Evolutionary conservation across 345 rosid species (phyloP).

Genomic region (Schrenkiella parvula): DNA sequence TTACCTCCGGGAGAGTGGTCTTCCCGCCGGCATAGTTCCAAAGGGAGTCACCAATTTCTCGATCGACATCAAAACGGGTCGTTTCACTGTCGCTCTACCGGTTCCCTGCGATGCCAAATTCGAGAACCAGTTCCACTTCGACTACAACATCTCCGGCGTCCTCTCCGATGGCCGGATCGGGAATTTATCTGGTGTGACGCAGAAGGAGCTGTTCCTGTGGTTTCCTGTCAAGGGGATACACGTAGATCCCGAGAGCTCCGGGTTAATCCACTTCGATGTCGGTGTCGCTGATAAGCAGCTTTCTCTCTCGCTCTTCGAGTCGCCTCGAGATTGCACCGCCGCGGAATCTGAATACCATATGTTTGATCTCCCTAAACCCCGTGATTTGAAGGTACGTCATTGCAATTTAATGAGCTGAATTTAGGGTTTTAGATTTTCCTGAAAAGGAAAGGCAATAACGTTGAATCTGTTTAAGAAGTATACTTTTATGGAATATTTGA

Average conservation of each 20-base stretch:
- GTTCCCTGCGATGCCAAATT: constrained; percentile 74
- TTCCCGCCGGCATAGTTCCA: constrained; percentile 76
- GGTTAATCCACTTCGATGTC: constrained; percentile 74
- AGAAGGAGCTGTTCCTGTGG: constrained; percentile 84
- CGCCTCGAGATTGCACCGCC: constrained; percentile 75
- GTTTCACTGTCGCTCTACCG: constrained; percentile 49
- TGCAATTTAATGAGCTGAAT: neutral
- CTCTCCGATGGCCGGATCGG: constrained; percentile 61
- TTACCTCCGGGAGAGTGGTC: constrained; percentile 46
- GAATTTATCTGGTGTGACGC: constrained; percentile 62
- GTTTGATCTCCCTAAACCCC: neutral
- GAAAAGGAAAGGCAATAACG: neutral
- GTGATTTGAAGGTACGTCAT: constrained; percentile 14
- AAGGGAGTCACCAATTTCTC: constrained; percentile 60
- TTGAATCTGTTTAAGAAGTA: neutral
- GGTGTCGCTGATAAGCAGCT: constrained; percentile 81
- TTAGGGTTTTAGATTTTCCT: neutral
- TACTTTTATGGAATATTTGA: neutral
- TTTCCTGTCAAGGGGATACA: constrained; percentile 71
- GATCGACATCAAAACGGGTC: constrained; percentile 48
- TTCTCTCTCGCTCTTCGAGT: constrained; percentile 71
- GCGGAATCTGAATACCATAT: constrained; percentile 20
- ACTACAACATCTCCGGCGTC: constrained; percentile 61
- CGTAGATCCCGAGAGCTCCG: constrained; percentile 71
- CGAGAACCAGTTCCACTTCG: constrained; percentile 82